Percentiles rank a stretch among this genome's conserved stretches.
phyloP scores from a whole-genome alignment of 192 early-diverging fungal species.

The Rhizoclosmatium sp. region DNA sequence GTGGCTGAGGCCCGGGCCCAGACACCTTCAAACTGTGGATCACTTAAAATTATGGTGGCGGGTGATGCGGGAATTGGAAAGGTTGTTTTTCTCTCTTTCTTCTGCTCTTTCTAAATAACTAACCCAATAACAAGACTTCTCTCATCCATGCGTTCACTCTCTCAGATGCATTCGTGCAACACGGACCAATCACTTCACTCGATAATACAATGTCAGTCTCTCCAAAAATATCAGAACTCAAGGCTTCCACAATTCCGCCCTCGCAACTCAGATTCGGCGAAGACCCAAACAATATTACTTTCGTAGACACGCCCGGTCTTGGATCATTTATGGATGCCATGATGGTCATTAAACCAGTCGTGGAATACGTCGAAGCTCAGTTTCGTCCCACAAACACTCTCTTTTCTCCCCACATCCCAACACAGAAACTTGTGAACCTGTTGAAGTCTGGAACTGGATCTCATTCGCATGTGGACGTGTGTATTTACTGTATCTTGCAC shows the following conservation, averaged over 20 bases:
- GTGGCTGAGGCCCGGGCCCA: background rate
- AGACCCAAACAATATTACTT: constrained; percentile 45
- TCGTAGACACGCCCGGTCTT: constrained; percentile 57
- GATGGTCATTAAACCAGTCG: constrained; percentile 47
- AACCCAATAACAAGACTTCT: constrained; percentile 32
- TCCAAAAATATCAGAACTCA: constrained; percentile 18
- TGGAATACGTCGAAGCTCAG: constrained; percentile 45
- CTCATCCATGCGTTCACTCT: constrained; percentile 45
- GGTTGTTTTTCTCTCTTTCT: constrained; percentile 24
- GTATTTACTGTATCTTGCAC: constrained; percentile 57
- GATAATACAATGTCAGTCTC: background rate
- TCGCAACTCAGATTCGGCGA: constrained; percentile 33
- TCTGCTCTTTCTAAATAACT: background rate
- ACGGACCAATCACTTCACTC: constrained; percentile 18
- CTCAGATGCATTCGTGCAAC: constrained; percentile 31
- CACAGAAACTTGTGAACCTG: constrained; percentile 25
- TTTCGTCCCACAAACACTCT: constrained; percentile 46
- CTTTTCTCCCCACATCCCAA: constrained; percentile 37
- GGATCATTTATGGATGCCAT: constrained; percentile 52
- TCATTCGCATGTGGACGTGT: constrained; percentile 54
- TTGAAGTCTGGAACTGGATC: constrained; percentile 41
- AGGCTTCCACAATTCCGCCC: constrained; percentile 46
- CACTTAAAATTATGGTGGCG: constrained; percentile 45
- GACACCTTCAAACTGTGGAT: constrained; percentile 45
- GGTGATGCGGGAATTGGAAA: constrained; percentile 60